Percentiles rank a stretch among this genome's conserved stretches.
phyloP scores from a whole-genome alignment of 768 basidiomycete species.

The Leccinum incarnatum region DNA sequence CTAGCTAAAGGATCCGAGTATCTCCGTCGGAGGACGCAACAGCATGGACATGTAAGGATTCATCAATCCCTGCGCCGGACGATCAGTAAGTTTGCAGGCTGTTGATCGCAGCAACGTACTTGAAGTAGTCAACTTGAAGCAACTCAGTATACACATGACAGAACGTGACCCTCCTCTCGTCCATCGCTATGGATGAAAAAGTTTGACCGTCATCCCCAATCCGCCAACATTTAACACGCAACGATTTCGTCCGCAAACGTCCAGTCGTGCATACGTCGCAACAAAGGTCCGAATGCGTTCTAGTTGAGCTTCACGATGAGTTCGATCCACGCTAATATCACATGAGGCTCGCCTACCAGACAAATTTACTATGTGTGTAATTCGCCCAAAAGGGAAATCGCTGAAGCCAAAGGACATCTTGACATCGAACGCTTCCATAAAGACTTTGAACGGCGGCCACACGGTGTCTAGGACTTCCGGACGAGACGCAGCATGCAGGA shows the following conservation, averaged over 20 bases:
- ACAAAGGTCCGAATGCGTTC: conserved; percentile 83
- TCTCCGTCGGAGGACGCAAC: conserved; percentile 60
- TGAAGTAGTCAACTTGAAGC: conserved; percentile 71
- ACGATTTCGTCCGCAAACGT: conserved; percentile 63
- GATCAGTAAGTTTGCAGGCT: not conserved
- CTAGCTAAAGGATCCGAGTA: conserved; percentile 50
- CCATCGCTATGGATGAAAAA: conserved; percentile 1
- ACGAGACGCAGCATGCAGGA: conserved; percentile 62
- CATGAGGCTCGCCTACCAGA: conserved; percentile 44
- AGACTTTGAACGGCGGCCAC: conserved; percentile 69
- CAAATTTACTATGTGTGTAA: not conserved
- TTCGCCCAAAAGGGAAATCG: not conserved
- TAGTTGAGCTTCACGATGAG: conserved; percentile 93
- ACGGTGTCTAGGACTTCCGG: conserved; percentile 62
- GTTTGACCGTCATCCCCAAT: not conserved
- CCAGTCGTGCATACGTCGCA: conserved; percentile 94
- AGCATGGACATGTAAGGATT: conserved; percentile 87
- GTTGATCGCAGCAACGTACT: conserved; percentile 38
- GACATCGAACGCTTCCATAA: conserved; percentile 74
- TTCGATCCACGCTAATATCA: conserved; percentile 78
- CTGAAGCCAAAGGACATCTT: conserved; percentile 29
- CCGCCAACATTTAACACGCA: conserved; percentile 25
- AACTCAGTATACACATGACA: conserved; percentile 70
- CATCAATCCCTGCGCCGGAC: conserved; percentile 65
- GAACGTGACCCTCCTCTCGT: conserved; percentile 63